Evolutionary conservation across 495 filamentous ascomycete genomes (phyloP).

Genomic region (Lasiosphaeriaceae sp.): DNA sequence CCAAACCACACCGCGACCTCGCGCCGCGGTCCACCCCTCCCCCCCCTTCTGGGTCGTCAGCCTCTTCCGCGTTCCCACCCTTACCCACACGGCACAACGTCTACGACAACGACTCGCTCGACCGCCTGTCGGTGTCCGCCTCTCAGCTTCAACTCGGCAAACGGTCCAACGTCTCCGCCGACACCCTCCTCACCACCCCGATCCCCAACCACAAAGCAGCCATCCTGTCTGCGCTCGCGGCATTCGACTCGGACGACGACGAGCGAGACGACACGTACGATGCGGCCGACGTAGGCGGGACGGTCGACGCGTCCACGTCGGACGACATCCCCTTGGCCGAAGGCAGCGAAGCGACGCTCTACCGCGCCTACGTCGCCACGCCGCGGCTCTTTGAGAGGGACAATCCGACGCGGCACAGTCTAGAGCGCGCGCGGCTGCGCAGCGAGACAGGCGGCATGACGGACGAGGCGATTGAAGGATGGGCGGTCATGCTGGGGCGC

Average conservation of each 20-base stretch:
- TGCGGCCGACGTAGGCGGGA: slow-evolving; percentile 81
- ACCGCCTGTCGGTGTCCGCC: slow-evolving; percentile 59
- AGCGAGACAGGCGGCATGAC: slow-evolving; percentile 74
- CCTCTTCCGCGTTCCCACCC: slow-evolving; percentile 9
- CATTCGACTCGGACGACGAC: slow-evolving; percentile 93
- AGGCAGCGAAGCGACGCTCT: slow-evolving; percentile 55
- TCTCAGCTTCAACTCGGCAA: slow-evolving; percentile 74
- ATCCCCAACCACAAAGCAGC: slow-evolving; percentile 69
- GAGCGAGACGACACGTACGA: slow-evolving; percentile 98
- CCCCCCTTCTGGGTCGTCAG: no score
- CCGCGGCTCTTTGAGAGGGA: slow-evolving; percentile 67
- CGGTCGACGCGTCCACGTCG: slow-evolving; percentile 57
- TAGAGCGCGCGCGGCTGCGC: slow-evolving; percentile 59
- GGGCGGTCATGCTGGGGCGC: slow-evolving; percentile 76
- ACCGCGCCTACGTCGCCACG: slow-evolving; percentile 58
- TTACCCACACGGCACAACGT: slow-evolving; percentile 52
- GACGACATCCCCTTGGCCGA: slow-evolving; percentile 35
- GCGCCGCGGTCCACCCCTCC: slow-evolving; percentile 37
- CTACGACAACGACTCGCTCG: slow-evolving; percentile 78
- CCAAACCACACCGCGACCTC: slow-evolving; percentile 16
- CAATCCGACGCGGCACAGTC: slow-evolving; percentile 59
- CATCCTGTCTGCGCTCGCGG: slow-evolving; percentile 84
- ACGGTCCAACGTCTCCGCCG: slow-evolving; percentile 57
- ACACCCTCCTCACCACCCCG: slow-evolving; percentile 51
- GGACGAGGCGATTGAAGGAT: slow-evolving; percentile 92